Evolutionary conservation across 1,139 yeast species (phyloP).

Genomic region (Magnusiomyces clavatus): DNA sequence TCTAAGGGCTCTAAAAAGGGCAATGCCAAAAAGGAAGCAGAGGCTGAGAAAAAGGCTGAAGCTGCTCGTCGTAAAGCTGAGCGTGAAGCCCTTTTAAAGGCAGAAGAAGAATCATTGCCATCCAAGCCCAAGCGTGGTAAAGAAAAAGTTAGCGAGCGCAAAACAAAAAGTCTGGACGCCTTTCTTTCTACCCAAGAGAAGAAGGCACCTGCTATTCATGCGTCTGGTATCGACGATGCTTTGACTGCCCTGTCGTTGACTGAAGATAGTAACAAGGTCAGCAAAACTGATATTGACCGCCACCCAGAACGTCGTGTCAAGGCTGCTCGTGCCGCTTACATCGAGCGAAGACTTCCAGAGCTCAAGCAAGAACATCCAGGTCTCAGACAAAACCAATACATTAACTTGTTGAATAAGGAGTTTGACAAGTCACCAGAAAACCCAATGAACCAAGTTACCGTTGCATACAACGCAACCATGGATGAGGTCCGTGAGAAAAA

Average conservation of each 20-base stretch:
- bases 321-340: constrained; percentile 68
- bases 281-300: constrained; percentile 58
- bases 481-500: constrained; percentile 49
- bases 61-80: constrained; percentile 37
- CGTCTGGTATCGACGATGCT: constrained; percentile 71
- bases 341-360: constrained; percentile 67
- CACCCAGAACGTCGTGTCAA: constrained; percentile 87
- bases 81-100: constrained; percentile 40
- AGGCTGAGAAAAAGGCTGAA: constrained; percentile 35
- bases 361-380: constrained; percentile 74
- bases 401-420: constrained; percentile 68
- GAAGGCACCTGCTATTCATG: constrained; percentile 45
- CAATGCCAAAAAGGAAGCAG: constrained; percentile 58
- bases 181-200: constrained; percentile 16
- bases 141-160: constrained; percentile 56
- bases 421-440: constrained; percentile 74
- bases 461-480: constrained; percentile 52
- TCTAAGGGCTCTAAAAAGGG: constrained; percentile 64
- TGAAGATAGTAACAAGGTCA: constrained; percentile 14
- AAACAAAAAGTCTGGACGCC: constrained; percentile 59
- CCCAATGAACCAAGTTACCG: constrained; percentile 76
- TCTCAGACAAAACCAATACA: constrained; percentile 67
- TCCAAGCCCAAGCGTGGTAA: constrained; percentile 62
- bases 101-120: constrained; percentile 59
- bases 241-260: constrained; percentile 64